Conservation (phyloP, 441 rosid genomes). For the Pelargonium citronellum region DNA sequence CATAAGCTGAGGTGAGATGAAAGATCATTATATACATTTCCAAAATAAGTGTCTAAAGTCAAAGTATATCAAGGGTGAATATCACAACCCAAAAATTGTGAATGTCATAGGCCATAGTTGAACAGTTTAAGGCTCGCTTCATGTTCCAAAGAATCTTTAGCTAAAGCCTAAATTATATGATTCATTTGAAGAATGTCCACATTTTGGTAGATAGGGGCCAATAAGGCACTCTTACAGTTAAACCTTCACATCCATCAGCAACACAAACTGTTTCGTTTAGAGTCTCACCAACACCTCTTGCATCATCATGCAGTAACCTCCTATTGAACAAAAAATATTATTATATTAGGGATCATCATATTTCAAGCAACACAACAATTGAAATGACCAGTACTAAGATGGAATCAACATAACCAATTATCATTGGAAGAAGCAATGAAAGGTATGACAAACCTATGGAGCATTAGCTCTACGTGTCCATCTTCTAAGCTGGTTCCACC, state of each 20-base stretch:
- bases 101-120: too few relatives aligned
- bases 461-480: constrained; percentile 68
- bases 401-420: background rate
- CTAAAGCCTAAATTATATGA: background rate
- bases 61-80: background rate
- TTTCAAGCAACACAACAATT: constrained; percentile 10
- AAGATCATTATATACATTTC: background rate
- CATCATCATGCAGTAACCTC: constrained; percentile 63
- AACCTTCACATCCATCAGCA: constrained; percentile 54
- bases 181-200: background rate
- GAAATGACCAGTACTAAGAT: background rate
- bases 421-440: background rate
- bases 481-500: constrained; percentile 64
- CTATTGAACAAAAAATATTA: constrained; percentile 24
- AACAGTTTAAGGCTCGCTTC: too few relatives aligned
- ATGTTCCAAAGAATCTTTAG: too few relatives aligned
- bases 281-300: constrained; percentile 62
- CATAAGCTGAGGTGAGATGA: background rate
- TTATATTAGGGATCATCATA: constrained; percentile 17
- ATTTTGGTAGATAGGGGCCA: background rate
- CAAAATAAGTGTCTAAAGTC: background rate
- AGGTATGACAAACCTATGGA: constrained; percentile 47
- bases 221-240: constrained; percentile 42
- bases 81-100: background rate
- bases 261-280: constrained; percentile 64